Base-by-base conservation (phyloP, 805 yeast genomes). In the Dipodascus albidus region DNA sequence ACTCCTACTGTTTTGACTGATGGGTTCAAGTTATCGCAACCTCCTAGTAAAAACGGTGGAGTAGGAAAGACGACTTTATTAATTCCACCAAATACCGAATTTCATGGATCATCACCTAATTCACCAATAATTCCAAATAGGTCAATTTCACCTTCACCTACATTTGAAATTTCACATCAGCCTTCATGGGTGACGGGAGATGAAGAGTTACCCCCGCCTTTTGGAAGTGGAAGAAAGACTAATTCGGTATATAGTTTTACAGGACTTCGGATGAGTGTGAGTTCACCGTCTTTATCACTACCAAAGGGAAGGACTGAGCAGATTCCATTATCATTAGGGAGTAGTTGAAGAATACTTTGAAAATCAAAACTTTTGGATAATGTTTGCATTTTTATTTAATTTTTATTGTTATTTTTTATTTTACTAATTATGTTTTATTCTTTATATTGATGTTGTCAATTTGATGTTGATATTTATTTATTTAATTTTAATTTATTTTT, bases 161-260 rank as follows among this genome's bases (percentile, higher is more conserved):
- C 53, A 21, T 54, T 60, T 51, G 63, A 59, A 48, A 60, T 60
- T 21, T 57, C 60, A 3, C 58, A 57, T 19, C 60, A 59, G 33
- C 63, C 63, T 3, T 59, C 63, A 1, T 60, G 63, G 63, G 53
- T 60, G 8, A 61, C 57, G 31, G 56, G 58, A 11, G 58, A 59
- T 14, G 6, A 38, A 11, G 44, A 38, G 17, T 38, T 38, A 19
- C 8, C 6, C 4, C 44, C 17, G 6, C 44, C 44, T 4, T 6
- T 19, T 4, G 17, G 17, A 11, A 14, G 3, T 14, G 44, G 33
- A 11, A 38, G 6, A 19, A 17, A 14, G 17, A 38, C 20, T 14
- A 38, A 38, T 14, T 38, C 44, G 4, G 20, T 38, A 14, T 38
- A 23, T 20, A 41, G 50, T 47, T 38, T 50, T 17, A 47, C 53